These are phyloP conservation scores for Saitozyma sp. DNA, from an alignment of 768 basidiomycete genomes.

Conservation along the genomic window DNA sequence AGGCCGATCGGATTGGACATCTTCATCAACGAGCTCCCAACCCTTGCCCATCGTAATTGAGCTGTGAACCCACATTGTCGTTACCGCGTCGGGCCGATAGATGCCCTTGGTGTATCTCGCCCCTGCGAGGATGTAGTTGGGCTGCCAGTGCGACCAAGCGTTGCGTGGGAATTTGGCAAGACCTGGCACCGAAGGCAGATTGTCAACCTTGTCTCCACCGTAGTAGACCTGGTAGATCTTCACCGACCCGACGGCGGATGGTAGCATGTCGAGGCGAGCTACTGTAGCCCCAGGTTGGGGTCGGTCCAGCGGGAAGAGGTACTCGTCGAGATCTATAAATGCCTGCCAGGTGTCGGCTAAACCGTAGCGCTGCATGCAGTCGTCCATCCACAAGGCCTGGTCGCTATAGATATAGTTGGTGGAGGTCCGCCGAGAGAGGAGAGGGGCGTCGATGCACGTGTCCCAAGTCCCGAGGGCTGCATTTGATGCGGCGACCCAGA, in stretches of 20 bases:
- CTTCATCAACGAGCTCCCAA: no score
- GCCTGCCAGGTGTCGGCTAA: conserved; percentile 12
- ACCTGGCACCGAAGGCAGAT: background rate
- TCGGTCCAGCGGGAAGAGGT: conserved; percentile 1
- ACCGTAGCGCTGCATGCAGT: conserved; percentile 16
- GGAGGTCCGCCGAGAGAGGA: background rate
- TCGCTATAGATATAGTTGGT: conserved; percentile 4
- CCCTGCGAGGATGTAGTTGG: background rate
- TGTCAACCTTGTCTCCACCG: background rate
- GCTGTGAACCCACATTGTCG: background rate
- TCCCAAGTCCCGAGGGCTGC: background rate
- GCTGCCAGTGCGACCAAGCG: background rate
- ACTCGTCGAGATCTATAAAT: conserved; percentile 14
- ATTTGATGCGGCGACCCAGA: conserved; percentile 9
- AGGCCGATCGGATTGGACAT: no score
- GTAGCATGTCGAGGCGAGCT: conserved; percentile 2
- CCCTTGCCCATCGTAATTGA: no score
- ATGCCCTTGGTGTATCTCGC: background rate
- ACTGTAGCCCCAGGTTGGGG: background rate
- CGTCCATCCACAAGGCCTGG: background rate
- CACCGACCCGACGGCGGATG: conserved; percentile 1
- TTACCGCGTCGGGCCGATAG: background rate
- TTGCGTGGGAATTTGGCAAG: background rate
- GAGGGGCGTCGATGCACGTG: conserved; percentile 6
- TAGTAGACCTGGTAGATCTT: conserved; percentile 10